Evolutionary conservation across 441 rosid species (phyloP).

Genomic region (Theobroma grandiflorum): DNA sequence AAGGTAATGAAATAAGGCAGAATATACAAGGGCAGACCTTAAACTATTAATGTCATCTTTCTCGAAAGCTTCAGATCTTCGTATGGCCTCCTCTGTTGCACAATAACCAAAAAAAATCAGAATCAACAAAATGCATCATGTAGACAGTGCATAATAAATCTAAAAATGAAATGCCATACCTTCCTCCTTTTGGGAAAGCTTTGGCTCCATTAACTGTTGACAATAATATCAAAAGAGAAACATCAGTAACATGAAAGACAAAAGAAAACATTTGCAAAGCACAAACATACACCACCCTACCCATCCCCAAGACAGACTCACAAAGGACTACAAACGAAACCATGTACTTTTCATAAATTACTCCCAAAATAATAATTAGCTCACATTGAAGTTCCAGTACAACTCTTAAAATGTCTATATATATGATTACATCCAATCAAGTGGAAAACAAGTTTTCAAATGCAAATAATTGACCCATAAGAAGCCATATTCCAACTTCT

Average conservation of each 20-base stretch:
- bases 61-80: conserved; percentile 79
- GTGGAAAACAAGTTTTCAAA: neutral
- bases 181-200: conserved; percentile 78
- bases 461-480: neutral
- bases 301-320: neutral
- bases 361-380: neutral
- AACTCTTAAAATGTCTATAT: neutral
- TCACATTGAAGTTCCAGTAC: neutral
- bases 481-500: neutral
- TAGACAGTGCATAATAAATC: conserved; percentile 18
- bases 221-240: conserved; percentile 31
- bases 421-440: neutral
- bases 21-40: conserved; percentile 57
- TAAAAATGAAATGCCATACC: conserved; percentile 59
- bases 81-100: conserved; percentile 73
- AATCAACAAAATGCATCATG: conserved; percentile 12
- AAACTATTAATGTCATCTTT: conserved; percentile 60
- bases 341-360: neutral
- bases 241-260: conserved; percentile 32
- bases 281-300: neutral
- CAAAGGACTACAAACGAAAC: neutral
- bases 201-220: conserved; percentile 79
- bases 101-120: conserved; percentile 20
- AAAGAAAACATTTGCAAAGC: neutral
- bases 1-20: neutral